Base-by-base conservation (phyloP, 352 stramenopile genomes). In the Phytopythium vexans region DNA sequence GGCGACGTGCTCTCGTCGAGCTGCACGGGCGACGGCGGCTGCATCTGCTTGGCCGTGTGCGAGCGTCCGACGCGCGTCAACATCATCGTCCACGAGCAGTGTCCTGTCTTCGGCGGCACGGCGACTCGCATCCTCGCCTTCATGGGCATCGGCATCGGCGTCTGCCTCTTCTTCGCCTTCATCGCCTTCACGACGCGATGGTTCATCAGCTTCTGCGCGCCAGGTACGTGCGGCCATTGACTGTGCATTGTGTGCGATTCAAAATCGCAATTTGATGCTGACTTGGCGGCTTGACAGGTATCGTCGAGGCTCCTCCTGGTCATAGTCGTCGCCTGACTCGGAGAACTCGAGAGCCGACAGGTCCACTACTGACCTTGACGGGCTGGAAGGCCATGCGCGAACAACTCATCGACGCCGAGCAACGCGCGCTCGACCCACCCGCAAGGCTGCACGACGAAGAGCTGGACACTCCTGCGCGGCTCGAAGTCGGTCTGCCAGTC, bases 301-400 rank as follows among this genome's bases (percentile, higher is more conserved):
- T 27, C 21, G 21, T 27, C 21, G 21, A 27, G 21, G 21, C 56
- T 70, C 21, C 57, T 47, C n/a, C 51, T 74, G 4, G 68, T 74
- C 31, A 37, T 70, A 10, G 16, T 70, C 8, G 57, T 47, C 6
- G 56, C 40, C 8, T 42, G 10, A 34, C 16, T 1, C 21, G 47
- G 37, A 27, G 21, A 27, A 27, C 21, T 27, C 47, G 47, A 27
- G 47, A 53, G 47, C 47, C 55, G 14, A 36, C 38, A 37, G 21
- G 57, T 21, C 61, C 64, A 16, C 58, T 70, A 14, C 49, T 85
- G 37, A 74, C 53, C 48, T 54, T 85, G 51, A 72, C 65, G n/a
- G 74, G 74, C 6, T 85, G 74, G 74, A 64, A 64, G 40, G 52
- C 54, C 16, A 78, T 78, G 69, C 63, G 72, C 12, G 74, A 85